Conservation (phyloP, 106 monocot species). For the Dactylorhiza incarnata region DNA sequence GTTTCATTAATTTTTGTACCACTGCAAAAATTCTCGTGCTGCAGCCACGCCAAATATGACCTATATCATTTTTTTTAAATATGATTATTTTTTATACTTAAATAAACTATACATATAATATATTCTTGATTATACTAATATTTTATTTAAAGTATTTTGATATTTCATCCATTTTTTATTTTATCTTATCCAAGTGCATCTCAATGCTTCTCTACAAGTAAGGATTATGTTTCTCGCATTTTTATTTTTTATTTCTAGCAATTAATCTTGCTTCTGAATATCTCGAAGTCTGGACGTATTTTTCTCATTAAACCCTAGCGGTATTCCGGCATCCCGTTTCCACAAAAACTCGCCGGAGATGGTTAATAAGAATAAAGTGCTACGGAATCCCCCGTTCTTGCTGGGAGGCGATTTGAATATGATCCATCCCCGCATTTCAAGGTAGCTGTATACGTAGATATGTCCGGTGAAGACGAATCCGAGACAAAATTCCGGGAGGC, state of each 20-base stretch:
- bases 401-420: not conserved
- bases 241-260: not conserved
- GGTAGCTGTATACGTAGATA: not conserved
- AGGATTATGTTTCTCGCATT: not conserved
- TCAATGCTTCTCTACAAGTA: no score
- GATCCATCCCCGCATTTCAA: not conserved
- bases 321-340: not conserved
- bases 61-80: no score
- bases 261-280: not conserved
- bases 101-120: no score
- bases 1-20: no score
- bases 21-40: no score
- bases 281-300: no score
- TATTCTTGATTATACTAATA: no score
- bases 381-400: not conserved
- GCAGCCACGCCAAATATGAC: no score
- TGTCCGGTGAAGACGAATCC: constrained; percentile 5
- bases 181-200: no score
- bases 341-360: not conserved
- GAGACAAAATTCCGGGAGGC: not conserved
- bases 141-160: no score
- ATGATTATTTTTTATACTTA: no score
- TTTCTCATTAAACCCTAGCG: not conserved
- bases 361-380: not conserved
- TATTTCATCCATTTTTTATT: no score